A percentile compares a stretch with the other conserved stretches of the same genome.
Conservation (phyloP, 192 early-diverging fungal species). For the Coemansia sp. region DNA sequence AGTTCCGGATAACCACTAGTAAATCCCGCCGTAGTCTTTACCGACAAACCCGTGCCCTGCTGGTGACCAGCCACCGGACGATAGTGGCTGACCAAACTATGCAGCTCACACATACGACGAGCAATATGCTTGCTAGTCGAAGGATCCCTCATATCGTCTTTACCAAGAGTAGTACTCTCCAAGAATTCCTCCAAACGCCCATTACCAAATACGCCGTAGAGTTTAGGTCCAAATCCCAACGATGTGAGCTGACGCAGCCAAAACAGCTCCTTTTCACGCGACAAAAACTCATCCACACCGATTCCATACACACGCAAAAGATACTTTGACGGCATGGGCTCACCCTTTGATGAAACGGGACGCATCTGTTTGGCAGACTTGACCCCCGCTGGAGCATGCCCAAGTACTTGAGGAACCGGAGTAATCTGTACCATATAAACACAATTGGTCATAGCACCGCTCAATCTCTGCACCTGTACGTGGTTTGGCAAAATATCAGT, state of each 20-base stretch:
- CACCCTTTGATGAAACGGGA: too few relatives aligned
- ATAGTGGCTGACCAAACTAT: constrained; percentile 64
- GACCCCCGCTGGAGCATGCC: too few relatives aligned
- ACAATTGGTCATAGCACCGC: constrained; percentile 73
- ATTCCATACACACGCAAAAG: constrained; percentile 77
- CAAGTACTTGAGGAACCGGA: constrained; percentile 29
- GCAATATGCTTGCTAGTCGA: constrained; percentile 70
- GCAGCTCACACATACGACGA: constrained; percentile 63
- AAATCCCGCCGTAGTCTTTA: too few relatives aligned
- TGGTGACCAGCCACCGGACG: constrained; percentile 37
- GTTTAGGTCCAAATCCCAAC: constrained; percentile 67
- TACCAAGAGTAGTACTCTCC: constrained; percentile 66
- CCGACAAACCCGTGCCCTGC: not conserved
- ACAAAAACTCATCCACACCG: constrained; percentile 72
- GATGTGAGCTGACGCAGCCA: constrained; percentile 70
- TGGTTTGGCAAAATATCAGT: constrained; percentile 7
- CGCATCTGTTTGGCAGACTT: too few relatives aligned
- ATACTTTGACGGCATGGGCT: constrained; percentile 34
- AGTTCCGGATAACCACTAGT: constrained; percentile 64
- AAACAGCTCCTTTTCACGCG: constrained; percentile 75
- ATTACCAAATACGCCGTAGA: constrained; percentile 77
- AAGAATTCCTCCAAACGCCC: constrained; percentile 85
- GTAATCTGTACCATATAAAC: constrained; percentile 37
- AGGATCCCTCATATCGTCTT: constrained; percentile 63
- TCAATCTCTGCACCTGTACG: constrained; percentile 51